A percentile compares a stretch with the other conserved stretches of the same genome.
These are phyloP conservation scores for Gaeumannomyces tritici DNA, from an alignment of 2,329 filamentous ascomycete species.

Conservation along the genomic window DNA sequence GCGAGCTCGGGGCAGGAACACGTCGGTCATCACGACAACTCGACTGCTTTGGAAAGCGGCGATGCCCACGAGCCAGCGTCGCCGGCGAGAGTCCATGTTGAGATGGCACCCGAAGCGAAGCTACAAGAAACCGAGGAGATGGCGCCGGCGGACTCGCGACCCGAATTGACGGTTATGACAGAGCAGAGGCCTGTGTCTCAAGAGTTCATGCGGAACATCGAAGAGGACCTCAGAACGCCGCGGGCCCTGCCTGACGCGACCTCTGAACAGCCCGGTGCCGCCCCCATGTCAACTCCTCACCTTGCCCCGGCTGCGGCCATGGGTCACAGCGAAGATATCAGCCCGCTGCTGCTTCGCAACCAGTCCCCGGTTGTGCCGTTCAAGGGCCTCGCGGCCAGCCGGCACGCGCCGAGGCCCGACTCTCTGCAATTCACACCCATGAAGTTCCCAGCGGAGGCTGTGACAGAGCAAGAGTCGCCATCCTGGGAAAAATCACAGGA, in stretches of 20 bases:
- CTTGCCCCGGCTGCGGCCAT: background rate
- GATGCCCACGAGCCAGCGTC: background rate
- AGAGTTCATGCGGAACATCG: background rate
- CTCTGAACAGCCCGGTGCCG: background rate
- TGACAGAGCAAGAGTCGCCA: background rate
- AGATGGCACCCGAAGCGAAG: background rate
- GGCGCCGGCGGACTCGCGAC: background rate
- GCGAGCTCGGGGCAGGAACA: background rate
- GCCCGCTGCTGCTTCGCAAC: constrained; percentile 10
- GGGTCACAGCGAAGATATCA: constrained; percentile 9
- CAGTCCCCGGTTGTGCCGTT: constrained; percentile 6
- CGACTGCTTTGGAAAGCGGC: background rate
- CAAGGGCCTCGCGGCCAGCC: constrained; percentile 18
- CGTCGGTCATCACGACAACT: background rate
- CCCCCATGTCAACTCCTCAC: constrained; percentile 7
- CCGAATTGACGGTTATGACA: constrained; percentile 5
- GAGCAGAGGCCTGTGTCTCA: background rate
- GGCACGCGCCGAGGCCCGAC: constrained; percentile 9
- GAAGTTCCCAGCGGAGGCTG: background rate
- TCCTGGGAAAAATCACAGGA: constrained; percentile 2
- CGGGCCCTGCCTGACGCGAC: constrained; percentile 4
- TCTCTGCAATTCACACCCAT: background rate
- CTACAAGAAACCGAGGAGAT: background rate
- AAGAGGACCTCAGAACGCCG: background rate
- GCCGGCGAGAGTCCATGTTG: background rate